phyloP scores from a whole-genome alignment of 805 yeast genomes.

The Wickerhamomyces alni region DNA sequence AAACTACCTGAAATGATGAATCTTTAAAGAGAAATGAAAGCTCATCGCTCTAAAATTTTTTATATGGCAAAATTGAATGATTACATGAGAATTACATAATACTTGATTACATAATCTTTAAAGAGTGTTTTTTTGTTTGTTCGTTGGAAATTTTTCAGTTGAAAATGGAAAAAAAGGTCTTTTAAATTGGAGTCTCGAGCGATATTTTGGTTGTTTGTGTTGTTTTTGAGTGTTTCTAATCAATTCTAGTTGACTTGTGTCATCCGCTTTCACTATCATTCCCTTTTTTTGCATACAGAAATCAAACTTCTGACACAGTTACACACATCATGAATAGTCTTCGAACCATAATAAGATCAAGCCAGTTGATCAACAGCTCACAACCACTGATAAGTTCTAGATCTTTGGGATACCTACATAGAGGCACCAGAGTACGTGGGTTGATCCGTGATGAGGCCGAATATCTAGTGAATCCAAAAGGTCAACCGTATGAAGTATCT shows the following conservation, averaged over 20 bases:
- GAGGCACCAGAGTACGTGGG: constrained; percentile 58
- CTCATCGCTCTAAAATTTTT: constrained; percentile 8
- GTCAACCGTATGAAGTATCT: constrained; percentile 47
- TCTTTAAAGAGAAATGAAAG: too few species aligned
- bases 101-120: background rate
- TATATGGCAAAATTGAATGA: background rate
- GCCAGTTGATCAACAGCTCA: background rate
- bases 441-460: constrained; percentile 66
- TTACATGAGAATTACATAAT: background rate
- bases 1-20: too few species aligned
- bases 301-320: too few species aligned
- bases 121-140: too few species aligned
- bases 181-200: too few species aligned
- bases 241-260: too few species aligned
- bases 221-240: too few species aligned
- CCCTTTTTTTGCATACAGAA: too few species aligned
- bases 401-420: constrained; percentile 32
- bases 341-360: constrained; percentile 1
- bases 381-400: background rate
- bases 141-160: background rate
- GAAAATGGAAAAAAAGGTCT: too few species aligned
- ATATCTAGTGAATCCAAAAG: constrained; percentile 41
- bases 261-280: too few species aligned
- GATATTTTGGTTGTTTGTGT: too few species aligned
- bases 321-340: background rate